A percentile compares a stretch with the other conserved stretches of the same genome.
phyloP scores from a whole-genome alignment of 2,329 filamentous ascomycete species.

The Alternaria triticimaculans region DNA sequence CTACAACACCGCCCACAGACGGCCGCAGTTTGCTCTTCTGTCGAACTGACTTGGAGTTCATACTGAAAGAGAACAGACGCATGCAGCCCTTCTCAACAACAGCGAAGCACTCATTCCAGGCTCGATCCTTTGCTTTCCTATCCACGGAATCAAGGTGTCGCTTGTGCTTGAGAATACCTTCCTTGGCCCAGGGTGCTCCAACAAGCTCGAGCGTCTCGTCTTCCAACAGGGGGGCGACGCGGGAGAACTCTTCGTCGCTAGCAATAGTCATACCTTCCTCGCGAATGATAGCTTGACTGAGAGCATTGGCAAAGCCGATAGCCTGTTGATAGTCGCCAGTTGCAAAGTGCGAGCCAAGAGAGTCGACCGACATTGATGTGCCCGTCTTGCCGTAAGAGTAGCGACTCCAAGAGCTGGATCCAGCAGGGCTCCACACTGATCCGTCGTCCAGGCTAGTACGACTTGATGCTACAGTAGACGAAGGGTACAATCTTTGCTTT shows the following conservation, averaged over 20 bases:
- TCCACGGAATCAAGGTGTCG: conserved; percentile 91
- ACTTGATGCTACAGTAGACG: conserved; percentile 85
- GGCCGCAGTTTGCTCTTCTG: conserved; percentile 67
- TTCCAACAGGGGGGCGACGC: conserved; percentile 74
- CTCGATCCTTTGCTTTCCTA: conserved; percentile 90
- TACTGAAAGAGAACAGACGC: conserved; percentile 90
- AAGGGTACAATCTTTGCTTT: conserved; percentile 74
- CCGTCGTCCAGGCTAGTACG: conserved; percentile 93
- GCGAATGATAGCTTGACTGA: conserved; percentile 95
- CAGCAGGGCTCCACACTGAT: conserved; percentile 89
- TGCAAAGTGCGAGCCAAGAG: conserved; percentile 77
- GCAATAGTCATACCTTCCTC: conserved; percentile 72
- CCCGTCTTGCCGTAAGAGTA: conserved; percentile 90
- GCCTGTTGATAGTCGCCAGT: conserved; percentile 90
- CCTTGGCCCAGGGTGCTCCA: conserved; percentile 97
- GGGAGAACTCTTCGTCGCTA: conserved; percentile 64
- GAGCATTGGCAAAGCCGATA: conserved; percentile 94
- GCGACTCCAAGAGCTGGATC: conserved; percentile 94
- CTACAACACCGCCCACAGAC: conserved; percentile 73
- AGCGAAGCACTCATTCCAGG: conserved; percentile 94
- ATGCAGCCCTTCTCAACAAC: conserved; percentile 95
- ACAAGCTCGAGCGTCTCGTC: conserved; percentile 91
- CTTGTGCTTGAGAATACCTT: conserved; percentile 94
- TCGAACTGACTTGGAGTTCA: conserved; percentile 74
- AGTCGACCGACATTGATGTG: conserved; percentile 91